These are phyloP conservation scores for Stipa capillata DNA, from an alignment of 176 grass and related monocot genomes.

Conservation along the genomic window DNA sequence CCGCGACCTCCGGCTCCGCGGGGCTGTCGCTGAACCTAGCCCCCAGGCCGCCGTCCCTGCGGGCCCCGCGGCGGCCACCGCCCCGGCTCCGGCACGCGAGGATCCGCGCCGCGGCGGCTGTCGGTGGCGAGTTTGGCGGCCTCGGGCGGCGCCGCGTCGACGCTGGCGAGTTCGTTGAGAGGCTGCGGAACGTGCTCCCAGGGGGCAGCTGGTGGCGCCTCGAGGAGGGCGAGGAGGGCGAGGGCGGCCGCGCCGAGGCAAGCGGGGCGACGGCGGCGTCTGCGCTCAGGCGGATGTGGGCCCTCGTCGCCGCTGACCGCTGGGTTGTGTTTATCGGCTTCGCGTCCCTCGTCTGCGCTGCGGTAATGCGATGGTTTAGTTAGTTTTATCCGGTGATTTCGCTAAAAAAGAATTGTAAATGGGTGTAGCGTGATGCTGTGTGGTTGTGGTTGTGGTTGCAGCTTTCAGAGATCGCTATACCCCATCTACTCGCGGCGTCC, in stretches of 20 bases:
- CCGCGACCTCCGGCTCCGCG: background rate
- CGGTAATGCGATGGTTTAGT: slow-evolving; percentile 35
- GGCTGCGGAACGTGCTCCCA: slow-evolving; percentile 54
- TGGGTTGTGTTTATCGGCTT: slow-evolving; percentile 75
- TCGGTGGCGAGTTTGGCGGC: slow-evolving; percentile 24
- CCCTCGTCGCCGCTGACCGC: slow-evolving; percentile 56
- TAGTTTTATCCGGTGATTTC: background rate
- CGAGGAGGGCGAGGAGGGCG: slow-evolving; percentile 38
- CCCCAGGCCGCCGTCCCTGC: background rate
- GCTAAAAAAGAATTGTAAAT: slow-evolving; percentile 17
- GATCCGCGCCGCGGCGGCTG: slow-evolving; percentile 24
- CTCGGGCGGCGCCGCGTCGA: slow-evolving; percentile 21
- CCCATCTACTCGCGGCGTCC: slow-evolving; percentile 84
- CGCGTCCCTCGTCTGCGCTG: slow-evolving; percentile 59
- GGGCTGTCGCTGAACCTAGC: background rate
- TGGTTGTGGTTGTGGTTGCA: slow-evolving; percentile 33
- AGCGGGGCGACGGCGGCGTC: slow-evolving; percentile 52
- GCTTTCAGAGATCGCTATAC: slow-evolving; percentile 89
- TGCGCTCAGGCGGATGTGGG: slow-evolving; percentile 79
- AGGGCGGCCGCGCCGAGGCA: slow-evolving; percentile 32
- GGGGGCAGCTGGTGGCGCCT: slow-evolving; percentile 93
- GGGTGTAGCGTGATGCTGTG: background rate
- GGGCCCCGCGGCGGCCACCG: background rate
- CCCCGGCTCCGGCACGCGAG: background rate
- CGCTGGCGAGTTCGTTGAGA: slow-evolving; percentile 42